Evolutionary conservation across 163 green algal species (phyloP).

Genomic region (Chlorella variabilis): DNA sequence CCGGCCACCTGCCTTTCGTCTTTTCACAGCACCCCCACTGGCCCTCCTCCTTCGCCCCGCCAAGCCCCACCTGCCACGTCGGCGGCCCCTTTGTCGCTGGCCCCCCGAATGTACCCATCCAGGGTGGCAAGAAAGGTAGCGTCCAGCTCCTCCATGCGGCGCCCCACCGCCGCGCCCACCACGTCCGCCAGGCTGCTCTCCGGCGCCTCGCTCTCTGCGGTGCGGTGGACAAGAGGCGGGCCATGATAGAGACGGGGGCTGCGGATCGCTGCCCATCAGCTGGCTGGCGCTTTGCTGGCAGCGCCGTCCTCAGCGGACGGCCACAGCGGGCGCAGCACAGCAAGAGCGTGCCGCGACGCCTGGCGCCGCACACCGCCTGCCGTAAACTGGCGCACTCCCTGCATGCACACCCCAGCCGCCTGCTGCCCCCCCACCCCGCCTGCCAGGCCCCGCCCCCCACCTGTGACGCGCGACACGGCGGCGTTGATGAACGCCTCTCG

Average conservation of each 20-base stretch:
- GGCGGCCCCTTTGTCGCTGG: neutral
- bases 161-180: neutral
- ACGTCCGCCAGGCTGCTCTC: neutral
- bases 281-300: neutral
- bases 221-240: neutral
- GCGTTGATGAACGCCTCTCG: conserved; percentile 6
- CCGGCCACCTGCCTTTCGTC: no score
- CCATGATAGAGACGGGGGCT: neutral
- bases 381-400: no score
- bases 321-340: no score
- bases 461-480: conserved; percentile 6
- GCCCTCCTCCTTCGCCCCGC: no score
- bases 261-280: no score
- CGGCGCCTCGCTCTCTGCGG: neutral
- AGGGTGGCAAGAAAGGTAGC: conserved; percentile 20
- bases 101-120: conserved; percentile 16
- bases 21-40: no score
- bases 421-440: no score
- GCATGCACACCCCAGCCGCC: no score
- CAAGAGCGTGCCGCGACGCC: no score
- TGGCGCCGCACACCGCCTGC: no score
- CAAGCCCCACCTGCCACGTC: conserved; percentile 23
- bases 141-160: conserved; percentile 16
- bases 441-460: neutral
- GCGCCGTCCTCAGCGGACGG: no score